Base-by-base conservation (phyloP, 139 green algal species). In the Chlorella sp. region DNA sequence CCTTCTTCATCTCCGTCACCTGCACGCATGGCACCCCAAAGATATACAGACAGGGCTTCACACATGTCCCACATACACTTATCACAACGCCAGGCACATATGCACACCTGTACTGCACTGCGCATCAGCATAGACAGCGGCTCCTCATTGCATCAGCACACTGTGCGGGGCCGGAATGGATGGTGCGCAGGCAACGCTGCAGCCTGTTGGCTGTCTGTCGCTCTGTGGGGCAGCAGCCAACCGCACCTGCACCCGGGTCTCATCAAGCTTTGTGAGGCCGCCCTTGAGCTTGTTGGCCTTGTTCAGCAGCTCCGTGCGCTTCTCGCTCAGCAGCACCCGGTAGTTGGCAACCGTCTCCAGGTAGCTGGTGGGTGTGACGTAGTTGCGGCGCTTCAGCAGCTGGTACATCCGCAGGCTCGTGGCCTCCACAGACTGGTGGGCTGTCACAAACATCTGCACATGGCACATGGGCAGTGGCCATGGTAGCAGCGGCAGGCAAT, bases 301-400 rank as follows among this genome's bases (percentile, higher is more conserved):
- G 71, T 88, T 79, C 14, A 79, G 82, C 27, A 93, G 71, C 77
- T 89, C 81, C 0, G 22, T 20, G 1, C 82, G 77, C 85, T 93
- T 93, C 82, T 93, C 86, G 31, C 74, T 74, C 67, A 95, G 77
- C 76, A 95, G 76, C 34, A 26, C 63, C 33, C 71, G 70, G 82
- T 90, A 93, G 29, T 84, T 85, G 35, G 76, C 80, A 29, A 91
- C 83, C 31, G 88, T 89, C 73, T 92, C 89, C 32, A 94, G 79
- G 77, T 92, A 94, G 83, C 91, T 94, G 61, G 86, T 94, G 60
- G 89, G 86, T 35, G 89, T 94, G 17, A 94, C 89, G 74, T 92
- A 92, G 79, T 90, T 92, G 33, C 81, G 78, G 31, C 89, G 82
- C 79, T 87, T 90, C 4, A 92, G 80, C 63, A 78, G 33, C 23